Evolutionary conservation across 1,284 basidiomycete species (phyloP).

Genomic region (Leccinum insigne): DNA sequence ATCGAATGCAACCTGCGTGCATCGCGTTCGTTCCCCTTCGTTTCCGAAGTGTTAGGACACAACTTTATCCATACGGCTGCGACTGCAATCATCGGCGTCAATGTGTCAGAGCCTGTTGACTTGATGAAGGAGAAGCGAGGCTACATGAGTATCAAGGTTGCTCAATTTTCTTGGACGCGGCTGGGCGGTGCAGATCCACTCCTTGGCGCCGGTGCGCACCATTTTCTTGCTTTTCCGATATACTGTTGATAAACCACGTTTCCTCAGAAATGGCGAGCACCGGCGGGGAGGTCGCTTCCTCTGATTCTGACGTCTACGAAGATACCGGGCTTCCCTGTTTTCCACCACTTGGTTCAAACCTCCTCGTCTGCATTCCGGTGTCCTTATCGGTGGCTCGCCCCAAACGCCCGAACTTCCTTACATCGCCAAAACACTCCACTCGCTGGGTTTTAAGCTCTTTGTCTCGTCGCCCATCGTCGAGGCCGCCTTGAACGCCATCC

Average conservation of each 20-base stretch:
- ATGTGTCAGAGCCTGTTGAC: conserved; percentile 94
- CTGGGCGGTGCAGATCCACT: conserved; percentile 95
- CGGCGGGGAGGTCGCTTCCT: conserved; percentile 91
- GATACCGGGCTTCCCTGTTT: conserved; percentile 92
- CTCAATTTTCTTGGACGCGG: conserved; percentile 99
- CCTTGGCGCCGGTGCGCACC: conserved; percentile 83
- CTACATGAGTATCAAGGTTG: conserved; percentile 97
- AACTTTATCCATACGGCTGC: conserved; percentile 98
- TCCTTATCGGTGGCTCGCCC: conserved; percentile 88
- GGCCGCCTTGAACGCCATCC: conserved; percentile 79
- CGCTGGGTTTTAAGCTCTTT: conserved; percentile 92
- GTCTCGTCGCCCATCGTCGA: conserved; percentile 84
- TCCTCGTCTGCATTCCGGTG: conserved; percentile 78
- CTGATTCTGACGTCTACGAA: conserved; percentile 93
- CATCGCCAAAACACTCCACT: conserved; percentile 76
- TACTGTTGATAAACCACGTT: neutral
- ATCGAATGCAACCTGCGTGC: conserved; percentile 99
- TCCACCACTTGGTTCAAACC: conserved; percentile 93
- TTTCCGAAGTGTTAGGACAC: conserved; percentile 95
- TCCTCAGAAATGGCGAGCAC: conserved; percentile 94
- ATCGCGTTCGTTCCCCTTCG: conserved; percentile 98
- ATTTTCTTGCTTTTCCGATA: neutral
- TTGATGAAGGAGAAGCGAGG: conserved; percentile 90
- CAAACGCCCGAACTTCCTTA: conserved; percentile 78
- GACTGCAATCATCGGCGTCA: conserved; percentile 85